phyloP scores from a whole-genome alignment of 257 asterid genomes.

The Petunia secreta region DNA sequence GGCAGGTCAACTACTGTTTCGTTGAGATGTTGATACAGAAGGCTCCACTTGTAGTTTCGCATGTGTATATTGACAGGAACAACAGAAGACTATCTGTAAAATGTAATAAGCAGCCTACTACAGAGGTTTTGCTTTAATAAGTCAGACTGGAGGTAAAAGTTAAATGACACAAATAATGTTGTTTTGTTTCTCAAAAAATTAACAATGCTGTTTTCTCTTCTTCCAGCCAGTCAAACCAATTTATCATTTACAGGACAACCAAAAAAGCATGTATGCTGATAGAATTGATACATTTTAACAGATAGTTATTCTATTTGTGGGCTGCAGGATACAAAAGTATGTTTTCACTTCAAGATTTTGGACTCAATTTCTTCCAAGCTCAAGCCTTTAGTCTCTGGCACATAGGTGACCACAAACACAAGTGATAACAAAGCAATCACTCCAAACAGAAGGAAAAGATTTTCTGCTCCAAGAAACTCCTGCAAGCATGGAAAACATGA shows the following conservation, averaged over 20 bases:
- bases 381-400: slow-evolving; percentile 99
- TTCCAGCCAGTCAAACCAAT: not conserved
- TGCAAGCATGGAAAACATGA: slow-evolving; percentile 36
- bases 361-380: slow-evolving; percentile 98
- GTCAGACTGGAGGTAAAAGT: not conserved
- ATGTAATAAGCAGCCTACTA: too few species aligned
- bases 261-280: not conserved
- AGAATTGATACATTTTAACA: slow-evolving; percentile 2
- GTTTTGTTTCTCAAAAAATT: not conserved
- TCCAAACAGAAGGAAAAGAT: slow-evolving; percentile 88
- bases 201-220: not conserved
- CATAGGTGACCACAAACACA: slow-evolving; percentile 57
- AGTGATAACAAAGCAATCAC: slow-evolving; percentile 73
- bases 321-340: slow-evolving; percentile 7
- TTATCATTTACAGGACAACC: not conserved
- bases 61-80: too few species aligned
- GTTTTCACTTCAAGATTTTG: slow-evolving; percentile 67
- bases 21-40: too few species aligned
- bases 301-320: not conserved
- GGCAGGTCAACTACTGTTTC: too few species aligned
- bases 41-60: too few species aligned
- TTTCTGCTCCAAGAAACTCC: slow-evolving; percentile 92
- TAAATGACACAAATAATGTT: not conserved
- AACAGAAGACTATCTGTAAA: too few species aligned
- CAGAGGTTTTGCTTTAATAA: too few species aligned